These are phyloP conservation scores for Zygnema circumcarinatum DNA, from an alignment of 139 green algal species.

Conservation along the genomic window DNA sequence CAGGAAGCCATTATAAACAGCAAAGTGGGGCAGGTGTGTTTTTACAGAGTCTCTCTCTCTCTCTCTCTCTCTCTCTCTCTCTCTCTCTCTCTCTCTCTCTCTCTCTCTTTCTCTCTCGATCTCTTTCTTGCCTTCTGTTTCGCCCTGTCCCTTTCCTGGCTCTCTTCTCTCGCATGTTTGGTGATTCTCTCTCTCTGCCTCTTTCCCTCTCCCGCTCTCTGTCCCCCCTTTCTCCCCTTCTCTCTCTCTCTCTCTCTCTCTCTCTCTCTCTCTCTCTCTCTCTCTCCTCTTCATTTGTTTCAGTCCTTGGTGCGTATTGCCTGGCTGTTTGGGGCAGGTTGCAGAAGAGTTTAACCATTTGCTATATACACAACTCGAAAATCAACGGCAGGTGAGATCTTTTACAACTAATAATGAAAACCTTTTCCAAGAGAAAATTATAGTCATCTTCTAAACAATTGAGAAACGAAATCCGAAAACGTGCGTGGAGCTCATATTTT, in stretches of 20 bases:
- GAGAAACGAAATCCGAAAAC: too few species aligned
- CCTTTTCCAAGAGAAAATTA: background rate
- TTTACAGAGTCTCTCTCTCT: background rate
- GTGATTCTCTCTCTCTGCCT: background rate
- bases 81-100: conserved; percentile 8
- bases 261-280: conserved; percentile 10
- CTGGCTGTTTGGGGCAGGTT: background rate
- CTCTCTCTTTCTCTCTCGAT: background rate
- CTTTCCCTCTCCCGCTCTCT: background rate
- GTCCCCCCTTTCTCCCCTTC: too few species aligned
- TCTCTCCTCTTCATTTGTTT: background rate
- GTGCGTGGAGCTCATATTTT: too few species aligned
- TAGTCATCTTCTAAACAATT: too few species aligned
- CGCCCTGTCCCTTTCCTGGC: too few species aligned
- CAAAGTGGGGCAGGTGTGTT: conserved; percentile 64
- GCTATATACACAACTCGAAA: conserved; percentile 17
- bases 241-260: conserved; percentile 16
- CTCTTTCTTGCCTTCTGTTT: conserved; percentile 6
- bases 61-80: background rate
- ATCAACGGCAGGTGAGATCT: background rate
- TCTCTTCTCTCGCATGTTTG: background rate
- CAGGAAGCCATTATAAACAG: conserved; percentile 74
- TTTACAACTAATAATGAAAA: background rate
- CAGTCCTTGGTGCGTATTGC: background rate
- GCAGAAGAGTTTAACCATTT: conserved; percentile 12